These are phyloP conservation scores for Chlorociboria aeruginascens DNA, from an alignment of 495 filamentous ascomycete genomes.

Conservation along the genomic window DNA sequence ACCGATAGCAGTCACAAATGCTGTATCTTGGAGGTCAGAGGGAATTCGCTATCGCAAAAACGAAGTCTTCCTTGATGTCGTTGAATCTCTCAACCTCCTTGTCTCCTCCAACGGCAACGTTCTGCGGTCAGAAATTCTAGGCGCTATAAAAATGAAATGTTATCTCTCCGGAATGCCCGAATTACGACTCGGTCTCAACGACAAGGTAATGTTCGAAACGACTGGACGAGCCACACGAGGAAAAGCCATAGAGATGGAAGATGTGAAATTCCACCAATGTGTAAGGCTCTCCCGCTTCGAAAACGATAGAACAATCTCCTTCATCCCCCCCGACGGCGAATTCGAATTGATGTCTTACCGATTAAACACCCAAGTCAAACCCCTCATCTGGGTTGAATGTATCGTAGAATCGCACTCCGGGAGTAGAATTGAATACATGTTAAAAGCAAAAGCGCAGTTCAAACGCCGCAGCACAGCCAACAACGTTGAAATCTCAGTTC, in stretches of 20 bases:
- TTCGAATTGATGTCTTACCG: constrained; percentile 99
- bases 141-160: constrained; percentile 99
- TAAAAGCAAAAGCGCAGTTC: constrained; percentile 97
- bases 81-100: constrained; percentile 94
- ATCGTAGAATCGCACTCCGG: constrained; percentile 91
- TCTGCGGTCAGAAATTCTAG: constrained; percentile 90
- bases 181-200: constrained; percentile 86
- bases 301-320: constrained; percentile 97
- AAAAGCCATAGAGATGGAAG: constrained; percentile 99
- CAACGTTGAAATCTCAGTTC: constrained; percentile 96
- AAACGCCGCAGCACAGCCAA: constrained; percentile 96
- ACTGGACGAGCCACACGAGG: constrained; percentile 90
- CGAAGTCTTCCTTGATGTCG: constrained; percentile 95
- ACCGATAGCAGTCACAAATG: constrained; percentile 98
- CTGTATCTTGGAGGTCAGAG: constrained; percentile 95
- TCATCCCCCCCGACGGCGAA: constrained; percentile 96
- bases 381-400: constrained; percentile 98
- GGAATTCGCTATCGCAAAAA: constrained; percentile 99
- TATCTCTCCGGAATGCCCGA: constrained; percentile 99
- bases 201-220: constrained; percentile 99
- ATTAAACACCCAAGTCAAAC: constrained; percentile 96
- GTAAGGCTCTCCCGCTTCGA: constrained; percentile 93
- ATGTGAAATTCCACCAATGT: constrained; percentile 99
- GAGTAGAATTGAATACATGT: constrained; percentile 93
- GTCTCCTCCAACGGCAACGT: constrained; percentile 94